Evolutionary conservation across 768 basidiomycete genomes (phyloP), one percentile per base, ranked within the genome.

Genomic region (Chalciporus pseudorubinellus): DNA sequence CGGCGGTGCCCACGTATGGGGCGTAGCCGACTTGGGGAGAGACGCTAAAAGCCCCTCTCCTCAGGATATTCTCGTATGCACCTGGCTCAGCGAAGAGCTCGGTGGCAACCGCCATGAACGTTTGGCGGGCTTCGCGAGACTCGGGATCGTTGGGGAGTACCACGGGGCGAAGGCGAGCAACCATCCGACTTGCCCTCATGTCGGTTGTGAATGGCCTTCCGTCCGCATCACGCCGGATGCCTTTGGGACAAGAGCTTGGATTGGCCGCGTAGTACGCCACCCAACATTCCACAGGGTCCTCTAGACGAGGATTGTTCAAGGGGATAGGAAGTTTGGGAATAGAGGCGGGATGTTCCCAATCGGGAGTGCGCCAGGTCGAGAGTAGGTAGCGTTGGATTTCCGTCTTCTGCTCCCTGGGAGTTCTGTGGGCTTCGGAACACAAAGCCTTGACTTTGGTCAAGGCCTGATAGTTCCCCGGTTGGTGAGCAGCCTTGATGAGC

Each of bases 251-350:
- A 1, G 76, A 77, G 46, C 68, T 70, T 9, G 66, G 73, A 50
- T 78, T 75, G 26, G 67, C 65, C 8, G 72, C 60, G 50, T 77
- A 72, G 52, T 78, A 78, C 3, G 72, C 70, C 31, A 73, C 71
- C 77, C 77, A 78, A 22, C 64, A 66, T 43, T 77, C 74, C 7
- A 76, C 69, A 9, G 77, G 73, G 52, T 78, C 77, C 52, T 78
- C 73, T 43, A 74, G 62, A 11, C 74, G 74, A 45, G 77, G 77
- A 56, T 77, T 78, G 41, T 72, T 73, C 48, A 73, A 41, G 12
- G 61, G 56, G 19, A 6, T 46, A 28, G 60, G 58, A 50, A 56
- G 53, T 39, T 57, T 60, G 39, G 65, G 43, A 31, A 50, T 6
- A 7, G 61, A 56, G 11, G 59, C 20, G 18, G 59, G 63, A 38